phyloP scores from a whole-genome alignment of 306 rosid species.

The Quercus mongolica region DNA sequence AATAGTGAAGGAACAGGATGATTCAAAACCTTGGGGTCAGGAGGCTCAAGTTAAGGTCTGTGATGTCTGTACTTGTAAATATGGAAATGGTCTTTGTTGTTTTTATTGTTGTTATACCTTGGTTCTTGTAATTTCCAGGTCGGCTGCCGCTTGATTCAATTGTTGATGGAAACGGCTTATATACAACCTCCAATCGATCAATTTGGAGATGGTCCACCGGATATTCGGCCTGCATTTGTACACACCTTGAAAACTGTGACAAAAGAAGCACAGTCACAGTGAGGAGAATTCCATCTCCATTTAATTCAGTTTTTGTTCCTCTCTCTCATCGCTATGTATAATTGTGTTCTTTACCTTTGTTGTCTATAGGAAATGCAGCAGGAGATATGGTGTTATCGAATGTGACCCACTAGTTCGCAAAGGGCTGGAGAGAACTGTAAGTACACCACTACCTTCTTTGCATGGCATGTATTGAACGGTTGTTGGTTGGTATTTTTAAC shows the following conservation, averaged over 20 bases:
- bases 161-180: constrained; percentile 80
- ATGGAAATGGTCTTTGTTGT: not conserved
- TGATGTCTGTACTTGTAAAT: constrained; percentile 20
- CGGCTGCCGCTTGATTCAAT: constrained; percentile 69
- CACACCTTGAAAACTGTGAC: constrained; percentile 56
- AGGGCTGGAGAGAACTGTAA: constrained; percentile 86
- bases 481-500: constrained; percentile 5
- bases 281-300: constrained; percentile 32
- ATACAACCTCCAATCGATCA: constrained; percentile 81
- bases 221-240: constrained; percentile 81
- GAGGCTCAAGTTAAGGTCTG: constrained; percentile 92
- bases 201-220: constrained; percentile 69
- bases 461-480: constrained; percentile 1
- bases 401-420: constrained; percentile 69
- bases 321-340: constrained; percentile 5
- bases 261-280: constrained; percentile 66
- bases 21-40: constrained; percentile 80
- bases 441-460: constrained; percentile 29
- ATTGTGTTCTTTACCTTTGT: constrained; percentile 12
- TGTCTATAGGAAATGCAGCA: constrained; percentile 52
- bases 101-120: constrained; percentile 7
- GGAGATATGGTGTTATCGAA: constrained; percentile 90
- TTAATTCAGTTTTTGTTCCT: not conserved
- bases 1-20: constrained; percentile 56
- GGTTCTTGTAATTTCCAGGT: constrained; percentile 53